Conservation (phyloP, 306 rosid genomes). For the Cucumis melo region DNA sequence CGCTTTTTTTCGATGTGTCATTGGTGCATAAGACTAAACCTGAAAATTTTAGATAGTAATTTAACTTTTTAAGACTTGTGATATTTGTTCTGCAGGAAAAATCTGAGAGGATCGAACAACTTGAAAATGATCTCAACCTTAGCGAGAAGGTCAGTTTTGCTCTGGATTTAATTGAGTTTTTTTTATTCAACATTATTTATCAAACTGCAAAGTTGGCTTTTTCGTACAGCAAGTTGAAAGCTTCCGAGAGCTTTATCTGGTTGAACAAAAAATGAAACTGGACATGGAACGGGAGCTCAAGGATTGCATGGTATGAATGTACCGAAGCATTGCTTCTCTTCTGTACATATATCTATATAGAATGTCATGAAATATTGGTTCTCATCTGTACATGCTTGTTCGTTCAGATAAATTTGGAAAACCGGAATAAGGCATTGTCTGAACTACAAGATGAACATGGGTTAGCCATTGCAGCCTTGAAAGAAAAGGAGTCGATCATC, state of each 20-base stretch:
- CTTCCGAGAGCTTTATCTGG: slow-evolving; percentile 57
- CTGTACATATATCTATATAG: not conserved
- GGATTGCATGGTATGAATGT: slow-evolving; percentile 49
- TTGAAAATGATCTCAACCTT: slow-evolving; percentile 60
- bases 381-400: not conserved
- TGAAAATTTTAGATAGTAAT: not conserved
- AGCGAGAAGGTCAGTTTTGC: slow-evolving; percentile 44
- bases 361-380: not conserved
- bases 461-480: slow-evolving; percentile 39
- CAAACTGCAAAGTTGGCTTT: not conserved
- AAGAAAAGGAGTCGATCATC: slow-evolving; percentile 61
- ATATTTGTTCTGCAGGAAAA: slow-evolving; percentile 37
- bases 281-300: slow-evolving; percentile 59
- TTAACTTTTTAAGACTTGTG: not conserved
- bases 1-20: not conserved
- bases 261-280: slow-evolving; percentile 67
- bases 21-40: not conserved
- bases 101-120: slow-evolving; percentile 65
- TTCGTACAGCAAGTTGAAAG: slow-evolving; percentile 57
- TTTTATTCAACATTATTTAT: not conserved
- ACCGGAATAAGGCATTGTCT: slow-evolving; percentile 34
- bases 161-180: not conserved
- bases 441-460: slow-evolving; percentile 58
- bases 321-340: not conserved
- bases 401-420: slow-evolving; percentile 47